Conservation (phyloP, 2,329 filamentous ascomycete species). For the Chrysosphaeria jannelii region DNA sequence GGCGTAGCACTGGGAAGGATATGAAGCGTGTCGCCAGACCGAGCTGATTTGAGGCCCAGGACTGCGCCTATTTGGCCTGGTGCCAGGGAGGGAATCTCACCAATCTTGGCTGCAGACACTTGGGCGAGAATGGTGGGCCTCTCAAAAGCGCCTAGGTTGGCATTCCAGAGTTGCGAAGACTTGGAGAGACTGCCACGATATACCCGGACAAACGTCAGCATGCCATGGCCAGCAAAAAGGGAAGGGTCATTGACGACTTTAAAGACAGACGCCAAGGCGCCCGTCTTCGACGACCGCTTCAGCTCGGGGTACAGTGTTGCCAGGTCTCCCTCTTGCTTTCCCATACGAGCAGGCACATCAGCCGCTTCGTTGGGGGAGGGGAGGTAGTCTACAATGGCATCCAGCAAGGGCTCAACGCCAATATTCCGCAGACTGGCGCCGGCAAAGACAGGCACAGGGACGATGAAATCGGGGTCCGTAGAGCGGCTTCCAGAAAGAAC, state of each 20-base stretch:
- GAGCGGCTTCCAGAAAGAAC: constrained; percentile 23
- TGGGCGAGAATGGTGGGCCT: constrained; percentile 54
- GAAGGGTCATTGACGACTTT: constrained; percentile 79
- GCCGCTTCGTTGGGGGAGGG: constrained; percentile 31
- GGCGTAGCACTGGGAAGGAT: constrained; percentile 27
- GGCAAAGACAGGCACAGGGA: constrained; percentile 62
- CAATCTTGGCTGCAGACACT: constrained; percentile 66
- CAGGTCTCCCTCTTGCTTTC: constrained; percentile 18
- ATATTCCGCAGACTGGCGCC: constrained; percentile 86
- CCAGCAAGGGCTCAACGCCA: constrained; percentile 71
- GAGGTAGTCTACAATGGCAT: constrained; percentile 65
- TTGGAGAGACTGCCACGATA: constrained; percentile 59
- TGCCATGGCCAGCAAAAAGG: constrained; percentile 24
- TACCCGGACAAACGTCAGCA: constrained; percentile 73
- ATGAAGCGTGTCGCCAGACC: constrained; percentile 78
- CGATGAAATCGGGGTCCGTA: constrained; percentile 15
- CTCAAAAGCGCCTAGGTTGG: constrained; percentile 51
- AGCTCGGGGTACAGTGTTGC: no score
- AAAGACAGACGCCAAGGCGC: constrained; percentile 42
- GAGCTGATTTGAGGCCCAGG: constrained; percentile 62
- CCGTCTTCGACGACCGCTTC: constrained; percentile 10
- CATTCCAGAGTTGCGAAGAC: constrained; percentile 59
- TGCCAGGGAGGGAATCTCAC: constrained; percentile 52
- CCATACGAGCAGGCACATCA: constrained; percentile 8
- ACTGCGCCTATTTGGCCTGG: constrained; percentile 88